Base-by-base conservation (phyloP, 768 basidiomycete genomes). In the Lepiota venenata region DNA sequence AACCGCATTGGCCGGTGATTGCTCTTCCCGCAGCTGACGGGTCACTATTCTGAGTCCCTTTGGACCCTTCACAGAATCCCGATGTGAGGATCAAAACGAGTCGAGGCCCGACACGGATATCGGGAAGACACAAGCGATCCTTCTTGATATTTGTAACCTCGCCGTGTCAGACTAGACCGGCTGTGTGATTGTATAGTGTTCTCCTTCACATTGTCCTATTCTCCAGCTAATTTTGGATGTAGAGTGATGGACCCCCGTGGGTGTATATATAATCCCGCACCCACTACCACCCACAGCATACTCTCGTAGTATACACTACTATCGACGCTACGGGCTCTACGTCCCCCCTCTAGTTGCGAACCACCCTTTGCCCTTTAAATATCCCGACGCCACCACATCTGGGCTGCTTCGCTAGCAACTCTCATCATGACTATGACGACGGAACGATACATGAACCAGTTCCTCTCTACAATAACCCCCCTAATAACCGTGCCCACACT, bases 41-140 rank as follows among this genome's bases (percentile, higher is more conserved):
- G 32, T 10, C 18, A 14, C 47, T 48, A 12, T 14, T 41, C 29
- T 39, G n/a, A n/a, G n/a, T n/a, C 37, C 21, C 45, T 29, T 41
- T 47, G 47, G 38, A 48, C 46, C 29, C 53, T 47, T 55, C 53
- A 55, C 53, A 55, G 53, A 42, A 43, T 32, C 53, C 21, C 46
- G 10, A 20, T 15, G 29, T 12, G 50, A 22, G n/a, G 41, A 52
- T 52, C 41, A 52, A 36, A 32, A 52, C 20, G 15, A 44, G 49
- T 41, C 9, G 20, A n/a, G 25, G 18, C 39, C 43, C 51, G 51
- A 43, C 27, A 42, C 50, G 50, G 49, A 40, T 47, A 47, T 47
- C 46, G 46, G 46, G 35, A 47, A 32, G 32, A 7, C 9, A 15
- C 29, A 32, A n/a, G n/a, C 32, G 35, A 12, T n/a, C 18, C 43